Percentiles rank a stretch among this genome's conserved stretches.
Conservation (phyloP, 768 basidiomycete species). For the Xerocomus potaroensis region DNA sequence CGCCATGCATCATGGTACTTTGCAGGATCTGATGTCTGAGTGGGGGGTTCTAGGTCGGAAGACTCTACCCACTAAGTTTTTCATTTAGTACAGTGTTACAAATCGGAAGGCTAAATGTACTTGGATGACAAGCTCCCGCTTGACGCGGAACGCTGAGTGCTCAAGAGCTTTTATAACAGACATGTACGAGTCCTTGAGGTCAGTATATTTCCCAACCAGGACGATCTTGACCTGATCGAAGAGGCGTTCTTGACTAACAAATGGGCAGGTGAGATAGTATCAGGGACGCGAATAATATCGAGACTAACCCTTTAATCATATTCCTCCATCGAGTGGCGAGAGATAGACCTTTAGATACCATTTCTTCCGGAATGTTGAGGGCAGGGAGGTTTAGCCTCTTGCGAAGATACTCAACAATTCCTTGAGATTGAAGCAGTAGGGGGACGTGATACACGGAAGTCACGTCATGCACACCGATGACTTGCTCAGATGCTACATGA, state of each 20-base stretch:
- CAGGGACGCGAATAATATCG: not conserved
- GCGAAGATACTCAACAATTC: slow-evolving; percentile 80
- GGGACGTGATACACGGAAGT: slow-evolving; percentile 97
- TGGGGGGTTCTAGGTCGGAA: slow-evolving; percentile 80
- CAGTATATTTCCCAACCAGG: slow-evolving; percentile 96
- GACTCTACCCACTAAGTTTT: slow-evolving; percentile 87
- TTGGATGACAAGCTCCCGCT: slow-evolving; percentile 74
- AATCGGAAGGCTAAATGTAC: slow-evolving; percentile 39
- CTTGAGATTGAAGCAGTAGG: slow-evolving; percentile 85
- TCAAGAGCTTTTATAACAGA: slow-evolving; percentile 95
- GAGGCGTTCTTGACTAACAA: slow-evolving; percentile 80
- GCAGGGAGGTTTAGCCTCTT: slow-evolving; percentile 73
- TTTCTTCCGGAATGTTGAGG: slow-evolving; percentile 50
- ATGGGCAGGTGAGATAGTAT: slow-evolving; percentile 2
- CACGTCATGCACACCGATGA: slow-evolving; percentile 94
- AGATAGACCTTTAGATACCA: slow-evolving; percentile 56
- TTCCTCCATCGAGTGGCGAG: slow-evolving; percentile 78
- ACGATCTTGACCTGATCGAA: slow-evolving; percentile 88
- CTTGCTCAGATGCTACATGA: slow-evolving; percentile 85
- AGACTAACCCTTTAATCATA: slow-evolving; percentile 70
- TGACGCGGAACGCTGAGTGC: slow-evolving; percentile 93
- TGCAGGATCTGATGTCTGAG: slow-evolving; percentile 74
- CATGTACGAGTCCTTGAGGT: slow-evolving; percentile 97
- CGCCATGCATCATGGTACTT: slow-evolving; percentile 96
- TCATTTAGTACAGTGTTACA: slow-evolving; percentile 4